Evolutionary conservation across 2,329 filamentous ascomycete genomes (phyloP), one percentile per base, ranked within the genome.

Genomic region (Fusarium illudens): DNA sequence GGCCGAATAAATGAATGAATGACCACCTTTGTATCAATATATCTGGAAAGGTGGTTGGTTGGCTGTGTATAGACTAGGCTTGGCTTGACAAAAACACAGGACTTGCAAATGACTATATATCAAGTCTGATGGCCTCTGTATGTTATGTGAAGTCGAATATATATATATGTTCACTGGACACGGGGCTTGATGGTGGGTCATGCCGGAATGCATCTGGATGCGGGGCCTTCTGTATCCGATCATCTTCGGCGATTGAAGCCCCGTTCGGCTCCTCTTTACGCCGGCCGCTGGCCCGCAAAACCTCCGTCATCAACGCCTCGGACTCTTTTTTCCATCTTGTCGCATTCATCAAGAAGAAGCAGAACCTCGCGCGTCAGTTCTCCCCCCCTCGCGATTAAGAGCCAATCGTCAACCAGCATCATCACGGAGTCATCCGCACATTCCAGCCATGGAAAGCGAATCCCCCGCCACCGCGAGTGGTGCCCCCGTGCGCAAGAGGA

Each of bases 401-500:
- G 7, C 17, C 8, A 32, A 13, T 32, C 17, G 20, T 37, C 42
- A 29, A 2, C 15, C 10, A 20, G 6, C 15, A 32, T 37, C 34
- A 29, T 33, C n/a, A 22, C 13, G 10, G 13, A 11, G 19, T 36
- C 17, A 12, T 11, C 13, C 6, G 29, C n/a, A 44, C 20, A 12
- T 12, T 22, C 33, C 36, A 33, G 19, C 52, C 48, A 72, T 71
- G 65, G 60, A 61, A 29, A 42, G 60, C 32, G 61, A 61, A 9
- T 65, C 65, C 11, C 57, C 68, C 4, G n/a, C 54, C 34, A 48
- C 22, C n/a, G 58, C 68, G 17, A 27, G 61, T 39, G 64, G 50
- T 39, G 39, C 60, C 20, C 37, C 54, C 2, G 57, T 32, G 13
- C 72, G 72, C 25, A 76, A 77, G 64, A 72, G 76, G 37, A 50